phyloP scores from a whole-genome alignment of 1,139 yeast genomes.

The Hansenula lynferdii region DNA sequence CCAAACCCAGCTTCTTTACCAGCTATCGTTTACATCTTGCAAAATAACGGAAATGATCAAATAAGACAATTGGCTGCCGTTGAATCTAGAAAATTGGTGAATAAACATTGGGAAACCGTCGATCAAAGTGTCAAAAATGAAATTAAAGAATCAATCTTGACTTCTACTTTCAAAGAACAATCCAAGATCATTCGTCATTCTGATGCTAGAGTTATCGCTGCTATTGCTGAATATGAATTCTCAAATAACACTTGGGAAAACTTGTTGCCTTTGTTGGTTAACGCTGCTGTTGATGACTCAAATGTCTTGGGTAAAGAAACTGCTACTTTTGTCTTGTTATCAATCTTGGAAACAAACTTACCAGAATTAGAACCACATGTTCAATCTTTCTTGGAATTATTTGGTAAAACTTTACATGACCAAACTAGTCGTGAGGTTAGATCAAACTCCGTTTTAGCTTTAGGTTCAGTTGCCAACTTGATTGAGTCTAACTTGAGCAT shows the following conservation, averaged over 20 bases:
- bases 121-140: conserved; percentile 50
- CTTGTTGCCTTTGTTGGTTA: conserved; percentile 65
- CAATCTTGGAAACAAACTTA: conserved; percentile 72
- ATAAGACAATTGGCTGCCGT: conserved; percentile 87
- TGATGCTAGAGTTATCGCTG: conserved; percentile 82
- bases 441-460: conserved; percentile 76
- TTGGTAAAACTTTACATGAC: conserved; percentile 65
- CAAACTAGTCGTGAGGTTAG: conserved; percentile 66
- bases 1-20: conserved; percentile 70
- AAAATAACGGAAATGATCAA: conserved; percentile 55
- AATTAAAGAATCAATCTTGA: conserved; percentile 65
- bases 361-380: conserved; percentile 60
- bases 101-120: conserved; percentile 63
- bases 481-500: conserved; percentile 49
- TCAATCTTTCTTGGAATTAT: conserved; percentile 64
- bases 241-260: conserved; percentile 69
- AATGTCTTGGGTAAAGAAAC: conserved; percentile 71
- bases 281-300: conserved; percentile 56
- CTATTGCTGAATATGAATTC: conserved; percentile 76
- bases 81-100: conserved; percentile 83
- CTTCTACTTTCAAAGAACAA: conserved; percentile 61
- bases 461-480: conserved; percentile 70
- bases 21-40: conserved; percentile 76
- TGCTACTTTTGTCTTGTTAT: conserved; percentile 73
- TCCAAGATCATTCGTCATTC: conserved; percentile 80